Conservation (phyloP, 805 yeast species). For the Lipomyces chichibuensis region DNA sequence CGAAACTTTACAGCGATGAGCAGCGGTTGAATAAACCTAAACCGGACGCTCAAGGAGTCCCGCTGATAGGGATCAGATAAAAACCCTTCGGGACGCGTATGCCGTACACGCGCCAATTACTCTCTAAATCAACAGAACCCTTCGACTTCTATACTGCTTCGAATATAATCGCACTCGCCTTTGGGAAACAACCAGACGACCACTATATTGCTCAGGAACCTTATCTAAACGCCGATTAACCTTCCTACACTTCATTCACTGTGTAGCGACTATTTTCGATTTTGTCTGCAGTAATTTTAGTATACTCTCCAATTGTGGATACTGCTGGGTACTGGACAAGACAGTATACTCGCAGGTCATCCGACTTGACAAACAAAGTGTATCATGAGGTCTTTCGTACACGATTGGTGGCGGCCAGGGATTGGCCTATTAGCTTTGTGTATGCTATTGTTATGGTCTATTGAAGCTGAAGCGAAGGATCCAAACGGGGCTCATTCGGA, state of each 20-base stretch:
- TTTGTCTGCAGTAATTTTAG: neutral
- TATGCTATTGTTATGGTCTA: neutral
- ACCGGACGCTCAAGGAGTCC: too few species aligned
- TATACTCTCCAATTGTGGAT: neutral
- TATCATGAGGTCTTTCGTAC: neutral
- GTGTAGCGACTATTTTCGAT: neutral
- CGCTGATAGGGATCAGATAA: too few species aligned
- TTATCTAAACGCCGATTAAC: neutral
- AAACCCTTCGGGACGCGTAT: neutral
- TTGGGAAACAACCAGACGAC: neutral
- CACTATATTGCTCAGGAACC: neutral
- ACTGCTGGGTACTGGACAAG: too few species aligned
- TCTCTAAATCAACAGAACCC: neutral
- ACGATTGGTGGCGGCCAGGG: neutral
- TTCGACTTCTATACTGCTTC: neutral
- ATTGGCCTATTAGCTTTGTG: neutral
- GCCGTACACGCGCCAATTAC: neutral
- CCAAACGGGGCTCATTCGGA: conserved; percentile 26
- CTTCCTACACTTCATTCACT: neutral
- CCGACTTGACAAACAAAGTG: neutral
- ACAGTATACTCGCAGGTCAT: neutral
- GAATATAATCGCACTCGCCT: neutral
- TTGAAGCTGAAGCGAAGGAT: conserved; percentile 17
- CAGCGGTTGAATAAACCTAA: too few species aligned
- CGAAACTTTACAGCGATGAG: neutral